Evolutionary conservation across 2,329 filamentous ascomycete genomes (phyloP), one percentile per base, ranked within the genome.

Genomic region (Penicillium sp.): DNA sequence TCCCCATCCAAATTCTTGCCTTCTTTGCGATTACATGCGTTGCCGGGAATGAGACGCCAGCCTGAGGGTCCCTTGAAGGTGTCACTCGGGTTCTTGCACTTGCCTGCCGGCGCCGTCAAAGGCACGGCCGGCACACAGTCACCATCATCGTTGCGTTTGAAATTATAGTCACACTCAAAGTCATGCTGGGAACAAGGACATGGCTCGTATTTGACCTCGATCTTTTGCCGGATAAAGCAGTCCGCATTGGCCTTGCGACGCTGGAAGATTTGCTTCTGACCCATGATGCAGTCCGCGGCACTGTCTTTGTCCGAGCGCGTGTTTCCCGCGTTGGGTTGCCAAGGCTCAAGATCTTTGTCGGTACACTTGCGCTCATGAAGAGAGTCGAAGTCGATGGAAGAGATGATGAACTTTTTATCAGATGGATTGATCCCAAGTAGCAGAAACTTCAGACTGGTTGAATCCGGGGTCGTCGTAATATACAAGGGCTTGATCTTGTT

Each of bases 161-260:
- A 96, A 62, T 94, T 93, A 72, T 85, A 95, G 59, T 96, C 90
- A 61, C 92, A 98, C 66, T 98, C 92, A 60, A 94, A 98, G 62
- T 98, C 93, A 22, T 73, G 71, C 40, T 84, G 78, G 0, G 81
- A 80, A 64, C 92, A 98, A 27, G 85, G 79, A 70, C 92, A 98
- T 31, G 79, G 66, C 52, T 86, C 78, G 17, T 77, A 82, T 44
- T 81, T 70, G 1, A 92, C 84, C 56, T 87, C 80, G 68, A 95
- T 95, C 36, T 90, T 79, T 43, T 85, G 74, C 52, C 85, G 84
- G 51, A 96, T 75, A 60, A 95, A 94, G 65, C 93, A 98, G 44
- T 94, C 79, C 12, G 85, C 83, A 52, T 85, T 77, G 60, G 87
- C 84, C 71, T 93, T 96, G 52, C 92, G 81, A 47, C 92, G 80